Evolutionary conservation across 495 filamentous ascomycete species (phyloP), one percentile per base, ranked within the genome.

Genomic region (Evernia prunastri): DNA sequence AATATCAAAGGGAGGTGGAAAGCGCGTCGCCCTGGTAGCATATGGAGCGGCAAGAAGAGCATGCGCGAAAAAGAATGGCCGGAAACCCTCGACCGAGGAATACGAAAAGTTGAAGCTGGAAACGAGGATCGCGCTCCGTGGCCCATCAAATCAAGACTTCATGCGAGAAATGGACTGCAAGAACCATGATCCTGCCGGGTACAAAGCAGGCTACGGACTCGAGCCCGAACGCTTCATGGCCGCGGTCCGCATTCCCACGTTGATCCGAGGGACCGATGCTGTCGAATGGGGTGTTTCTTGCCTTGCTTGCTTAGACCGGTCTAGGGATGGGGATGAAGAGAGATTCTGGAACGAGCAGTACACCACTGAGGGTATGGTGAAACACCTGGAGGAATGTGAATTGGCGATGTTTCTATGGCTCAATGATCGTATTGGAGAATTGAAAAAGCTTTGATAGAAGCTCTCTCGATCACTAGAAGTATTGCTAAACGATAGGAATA

Each of bases 201-300:
- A 53, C 13, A 9, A 29, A 2, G 27, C 23, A 8, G 49, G 49
- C 25, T 53, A 31, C 6, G 49, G 25, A 13, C 49, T 29, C 12
- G 49, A 53, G 27, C 49, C 49, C 15, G 25, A 53, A 31, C 49
- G 49, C 25, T 53, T 53, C 49, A 53, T 53, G 49, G 49, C 49
- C 3, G 49, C 49, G 49, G 27, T 53, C 2, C 49, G 49, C 25
- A 31, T 53, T 31, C 49, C 49, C 12, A 53, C 49, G 4, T 7
- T 29, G 27, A 18, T 29, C 6, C 2, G 12, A 10, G 25, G 27
- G 12, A 53, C 12, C 13, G 49, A 18, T 13, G 13, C 3, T 0
- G 18, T 53, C 8, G 49, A 53, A 27, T 29, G 49, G 49, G 49
- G 49, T 1, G 3, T 53, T 53, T 53, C 49, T 11, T 53, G 49